A percentile compares a stretch with the other conserved stretches of the same genome.
Conservation (phyloP, 1,284 basidiomycete genomes). For the Polyporus tsugae region DNA sequence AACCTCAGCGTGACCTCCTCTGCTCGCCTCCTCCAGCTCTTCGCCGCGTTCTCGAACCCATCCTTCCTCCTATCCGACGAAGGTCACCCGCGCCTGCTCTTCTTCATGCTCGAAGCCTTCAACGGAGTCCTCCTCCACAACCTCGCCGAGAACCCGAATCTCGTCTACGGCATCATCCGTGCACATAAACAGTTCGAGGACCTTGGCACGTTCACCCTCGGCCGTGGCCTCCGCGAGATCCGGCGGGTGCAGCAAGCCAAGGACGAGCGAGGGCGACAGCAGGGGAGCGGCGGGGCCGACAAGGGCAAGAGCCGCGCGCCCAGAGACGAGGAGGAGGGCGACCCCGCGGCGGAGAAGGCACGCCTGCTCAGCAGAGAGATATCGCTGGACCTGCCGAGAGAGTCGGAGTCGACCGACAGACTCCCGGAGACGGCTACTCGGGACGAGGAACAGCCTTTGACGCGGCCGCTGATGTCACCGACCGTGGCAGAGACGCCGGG, state of each 20-base stretch:
- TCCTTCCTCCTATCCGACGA: constrained; percentile 92
- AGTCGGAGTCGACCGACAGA: constrained; percentile 37
- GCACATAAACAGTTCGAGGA: constrained; percentile 87
- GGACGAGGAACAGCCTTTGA: constrained; percentile 38
- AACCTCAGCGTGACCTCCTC: constrained; percentile 85
- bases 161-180: constrained; percentile 87
- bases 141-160: constrained; percentile 81
- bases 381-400: constrained; percentile 37
- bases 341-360: constrained; percentile 67
- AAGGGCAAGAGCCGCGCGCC: constrained; percentile 42
- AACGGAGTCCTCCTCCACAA: constrained; percentile 83
- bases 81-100: constrained; percentile 90
- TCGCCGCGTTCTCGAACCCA: constrained; percentile 90
- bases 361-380: constrained; percentile 57
- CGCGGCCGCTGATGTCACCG: constrained; percentile 50
- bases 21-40: constrained; percentile 85
- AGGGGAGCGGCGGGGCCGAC: constrained; percentile 38
- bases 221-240: constrained; percentile 85
- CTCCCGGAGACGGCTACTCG: constrained; percentile 34
- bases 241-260: constrained; percentile 75
- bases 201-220: constrained; percentile 88
- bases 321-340: constrained; percentile 35
- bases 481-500: constrained; percentile 46
- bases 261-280: constrained; percentile 65
- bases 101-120: constrained; percentile 93